Conservation (phyloP, 495 filamentous ascomycete species). For the Tuber calosporum region DNA sequence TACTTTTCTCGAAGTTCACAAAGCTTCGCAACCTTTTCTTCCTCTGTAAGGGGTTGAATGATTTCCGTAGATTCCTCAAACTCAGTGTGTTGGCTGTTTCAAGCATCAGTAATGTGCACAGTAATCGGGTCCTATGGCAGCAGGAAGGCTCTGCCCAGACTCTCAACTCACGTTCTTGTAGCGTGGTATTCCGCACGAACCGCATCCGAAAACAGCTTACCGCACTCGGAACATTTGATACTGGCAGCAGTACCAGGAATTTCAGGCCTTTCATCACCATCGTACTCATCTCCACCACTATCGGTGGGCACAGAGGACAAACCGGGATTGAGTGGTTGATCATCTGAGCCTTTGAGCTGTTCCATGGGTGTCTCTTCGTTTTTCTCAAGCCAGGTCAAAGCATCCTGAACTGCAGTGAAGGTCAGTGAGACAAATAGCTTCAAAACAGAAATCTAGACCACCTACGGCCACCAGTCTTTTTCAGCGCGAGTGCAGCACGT, state of each 20-base stretch:
- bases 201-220: constrained; percentile 75
- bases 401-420: constrained; percentile 62
- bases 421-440: constrained; percentile 33
- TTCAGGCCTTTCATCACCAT: constrained; percentile 53
- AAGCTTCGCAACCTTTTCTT: constrained; percentile 75
- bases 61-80: constrained; percentile 91
- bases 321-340: constrained; percentile 32
- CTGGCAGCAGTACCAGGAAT: constrained; percentile 50
- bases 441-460: constrained; percentile 24
- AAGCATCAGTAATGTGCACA: neutral
- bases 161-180: constrained; percentile 58
- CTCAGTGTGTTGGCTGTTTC: constrained; percentile 65
- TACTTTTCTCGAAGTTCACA: constrained; percentile 61
- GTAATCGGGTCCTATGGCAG: neutral
- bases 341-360: constrained; percentile 49
- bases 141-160: neutral
- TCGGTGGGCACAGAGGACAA: constrained; percentile 29
- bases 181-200: constrained; percentile 85
- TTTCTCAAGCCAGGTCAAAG: constrained; percentile 86
- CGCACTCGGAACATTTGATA: constrained; percentile 83
- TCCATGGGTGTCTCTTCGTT: constrained; percentile 78
- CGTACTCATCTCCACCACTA: constrained; percentile 38
- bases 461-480: constrained; percentile 68
- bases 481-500: constrained; percentile 70
- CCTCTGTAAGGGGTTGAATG: constrained; percentile 80